Evolutionary conservation across 305 asterid genomes (phyloP).

Genomic region (Ilex paraguariensis): DNA sequence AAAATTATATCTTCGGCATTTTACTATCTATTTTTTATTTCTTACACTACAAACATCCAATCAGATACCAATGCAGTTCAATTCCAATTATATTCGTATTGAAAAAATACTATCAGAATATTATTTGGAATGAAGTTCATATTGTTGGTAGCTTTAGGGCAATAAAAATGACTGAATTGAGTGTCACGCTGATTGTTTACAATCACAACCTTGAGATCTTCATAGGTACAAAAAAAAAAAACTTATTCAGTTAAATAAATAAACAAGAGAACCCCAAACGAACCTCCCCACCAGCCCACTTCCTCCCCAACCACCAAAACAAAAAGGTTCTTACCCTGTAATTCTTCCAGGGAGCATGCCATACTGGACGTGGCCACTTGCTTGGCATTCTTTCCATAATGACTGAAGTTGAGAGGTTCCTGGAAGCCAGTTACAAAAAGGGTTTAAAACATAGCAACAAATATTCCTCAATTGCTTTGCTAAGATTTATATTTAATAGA

Average conservation of each 20-base stretch:
- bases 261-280: not conserved
- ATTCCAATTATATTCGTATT: too few species aligned
- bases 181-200: not conserved
- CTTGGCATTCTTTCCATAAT: conserved; percentile 98
- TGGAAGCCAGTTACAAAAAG: conserved; percentile 22
- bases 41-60: too few species aligned
- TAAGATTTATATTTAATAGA: not conserved
- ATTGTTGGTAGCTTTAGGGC: not conserved
- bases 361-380: conserved; percentile 95
- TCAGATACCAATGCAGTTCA: too few species aligned
- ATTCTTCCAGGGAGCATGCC: conserved; percentile 97
- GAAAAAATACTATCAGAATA: not conserved
- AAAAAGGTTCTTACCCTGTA: conserved; percentile 59
- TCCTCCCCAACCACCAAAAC: not conserved
- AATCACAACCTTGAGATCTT: not conserved
- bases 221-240: not conserved
- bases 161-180: not conserved
- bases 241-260: not conserved
- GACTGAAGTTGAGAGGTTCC: conserved; percentile 89
- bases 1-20: too few species aligned
- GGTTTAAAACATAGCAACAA: conserved; percentile 6
- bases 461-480: not conserved
- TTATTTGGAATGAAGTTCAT: not conserved
- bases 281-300: not conserved
- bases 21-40: too few species aligned